Evolutionary conservation across 2,329 filamentous ascomycete genomes (phyloP).

Genomic region (Cercospora citrullina): DNA sequence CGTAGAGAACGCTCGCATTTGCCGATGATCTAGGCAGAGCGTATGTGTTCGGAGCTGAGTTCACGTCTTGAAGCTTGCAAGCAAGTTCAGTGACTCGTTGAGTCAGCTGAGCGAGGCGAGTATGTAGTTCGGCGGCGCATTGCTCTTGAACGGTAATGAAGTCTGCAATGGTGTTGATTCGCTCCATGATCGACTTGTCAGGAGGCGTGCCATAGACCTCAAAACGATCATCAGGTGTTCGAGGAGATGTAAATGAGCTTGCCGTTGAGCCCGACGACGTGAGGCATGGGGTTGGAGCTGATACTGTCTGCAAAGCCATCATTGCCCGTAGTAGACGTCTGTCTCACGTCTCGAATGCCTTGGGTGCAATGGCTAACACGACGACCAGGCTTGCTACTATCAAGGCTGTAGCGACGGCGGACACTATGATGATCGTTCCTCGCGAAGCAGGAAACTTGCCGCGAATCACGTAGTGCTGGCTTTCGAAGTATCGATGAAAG

Average conservation of each 20-base stretch:
- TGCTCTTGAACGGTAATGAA: conserved; percentile 5
- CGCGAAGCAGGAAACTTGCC: conserved; percentile 79
- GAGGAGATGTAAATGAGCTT: conserved; percentile 2
- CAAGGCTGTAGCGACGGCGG: conserved; percentile 60
- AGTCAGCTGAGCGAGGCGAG: conserved; percentile 3
- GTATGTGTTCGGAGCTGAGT: background rate
- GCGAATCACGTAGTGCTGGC: conserved; percentile 75
- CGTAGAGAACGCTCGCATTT: background rate
- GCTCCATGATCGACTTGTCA: conserved; percentile 2
- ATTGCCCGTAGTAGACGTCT: background rate
- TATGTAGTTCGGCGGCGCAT: conserved; percentile 2
- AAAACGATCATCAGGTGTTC: background rate
- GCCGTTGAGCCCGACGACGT: background rate
- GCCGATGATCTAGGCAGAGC: background rate
- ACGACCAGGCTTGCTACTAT: conserved; percentile 62
- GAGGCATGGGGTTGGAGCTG: background rate
- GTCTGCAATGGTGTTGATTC: conserved; percentile 6
- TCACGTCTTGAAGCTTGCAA: background rate
- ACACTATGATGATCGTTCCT: conserved; percentile 71
- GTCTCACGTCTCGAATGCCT: conserved; percentile 41
- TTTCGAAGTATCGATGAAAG: conserved; percentile 75
- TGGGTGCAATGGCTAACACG: conserved; percentile 57
- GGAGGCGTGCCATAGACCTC: background rate
- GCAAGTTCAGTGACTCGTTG: conserved; percentile 1
- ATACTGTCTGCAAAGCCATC: background rate